phyloP scores from a whole-genome alignment of 1,284 basidiomycete species.

The Tilletia walkeri region DNA sequence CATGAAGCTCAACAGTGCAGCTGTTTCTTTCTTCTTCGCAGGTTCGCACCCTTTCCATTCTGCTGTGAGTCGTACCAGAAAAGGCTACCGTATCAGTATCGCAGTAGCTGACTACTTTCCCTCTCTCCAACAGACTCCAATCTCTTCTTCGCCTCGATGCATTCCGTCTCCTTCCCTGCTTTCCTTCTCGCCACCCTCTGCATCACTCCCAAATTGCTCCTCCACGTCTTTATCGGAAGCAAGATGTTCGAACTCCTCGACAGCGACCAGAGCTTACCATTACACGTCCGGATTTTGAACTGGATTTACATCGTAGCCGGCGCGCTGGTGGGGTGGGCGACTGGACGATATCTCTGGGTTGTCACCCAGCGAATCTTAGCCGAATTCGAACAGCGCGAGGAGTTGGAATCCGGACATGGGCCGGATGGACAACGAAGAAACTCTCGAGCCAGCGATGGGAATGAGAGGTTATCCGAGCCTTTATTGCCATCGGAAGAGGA shows the following conservation, averaged over 20 bases:
- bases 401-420: neutral
- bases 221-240: slow-evolving; percentile 50
- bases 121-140: slow-evolving; percentile 28
- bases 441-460: neutral
- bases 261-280: neutral
- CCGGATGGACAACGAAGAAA: neutral
- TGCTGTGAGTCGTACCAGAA: slow-evolving; percentile 20
- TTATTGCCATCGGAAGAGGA: too few species aligned
- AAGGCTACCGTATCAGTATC: too few species aligned
- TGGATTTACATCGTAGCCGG: slow-evolving; percentile 3
- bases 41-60: slow-evolving; percentile 50
- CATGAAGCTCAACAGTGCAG: neutral
- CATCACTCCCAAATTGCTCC: slow-evolving; percentile 48
- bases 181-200: slow-evolving; percentile 42
- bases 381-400: slow-evolving; percentile 9
- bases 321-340: neutral
- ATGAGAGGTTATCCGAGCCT: neutral
- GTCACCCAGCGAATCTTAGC: slow-evolving; percentile 3
- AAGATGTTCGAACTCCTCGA: slow-evolving; percentile 46
- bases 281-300: slow-evolving; percentile 6
- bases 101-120: neutral
- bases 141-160: slow-evolving; percentile 37
- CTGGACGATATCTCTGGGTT: neutral
- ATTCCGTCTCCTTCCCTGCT: slow-evolving; percentile 33
- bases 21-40: slow-evolving; percentile 14